Evolutionary conservation across 176 grass and related monocot genomes (phyloP), one percentile per base, ranked within the genome.

Genomic region (Ananas comosus): DNA sequence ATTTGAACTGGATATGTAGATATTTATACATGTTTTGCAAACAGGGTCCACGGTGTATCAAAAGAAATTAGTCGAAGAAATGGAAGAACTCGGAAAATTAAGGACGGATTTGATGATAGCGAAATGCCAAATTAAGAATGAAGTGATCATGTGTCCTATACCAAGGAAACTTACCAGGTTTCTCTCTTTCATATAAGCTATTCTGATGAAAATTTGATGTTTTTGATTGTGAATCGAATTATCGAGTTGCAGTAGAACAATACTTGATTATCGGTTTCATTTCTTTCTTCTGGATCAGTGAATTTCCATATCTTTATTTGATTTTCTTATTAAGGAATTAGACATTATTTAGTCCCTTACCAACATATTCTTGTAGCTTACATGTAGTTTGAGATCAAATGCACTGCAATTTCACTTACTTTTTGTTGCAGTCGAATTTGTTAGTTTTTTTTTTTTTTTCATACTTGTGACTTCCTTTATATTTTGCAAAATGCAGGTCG

Each of bases 81-180:
- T 56, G 83, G 77, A 78, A 54, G 77, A 54, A 51, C 47, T 81
- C 2, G 68, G 78, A 27, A 77, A 76, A 11, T 47, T 74, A 42
- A 83, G 72, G 59, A 18, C 72, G 51, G 76, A 82, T 65, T 50
- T 25, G 67, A 63, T 78, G 73, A 73, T 78, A 68, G 72, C 67
- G 83, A 71, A 42, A 50, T 83, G 61, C 72, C 87, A 83, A 66
- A 86, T 49, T 64, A 67, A 67, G 9, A 63, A 78, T 50, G 74
- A 64, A 18, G 19, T 8, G 0, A 74, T 86, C 48, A 83, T 70
- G 69, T 90, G 83, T 75, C 80, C 87, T 10, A 80, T 80, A 67
- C 83, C 83, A 56, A 73, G 73, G 66, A 90, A 83, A 78, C 77
- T 63, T 14, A 61, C 61, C 56, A 86, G 83, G 87, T 86, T 17